These are phyloP conservation scores for Centrapalus pauciflorus DNA, from an alignment of 129 eudicot genomes.

Conservation along the genomic window DNA sequence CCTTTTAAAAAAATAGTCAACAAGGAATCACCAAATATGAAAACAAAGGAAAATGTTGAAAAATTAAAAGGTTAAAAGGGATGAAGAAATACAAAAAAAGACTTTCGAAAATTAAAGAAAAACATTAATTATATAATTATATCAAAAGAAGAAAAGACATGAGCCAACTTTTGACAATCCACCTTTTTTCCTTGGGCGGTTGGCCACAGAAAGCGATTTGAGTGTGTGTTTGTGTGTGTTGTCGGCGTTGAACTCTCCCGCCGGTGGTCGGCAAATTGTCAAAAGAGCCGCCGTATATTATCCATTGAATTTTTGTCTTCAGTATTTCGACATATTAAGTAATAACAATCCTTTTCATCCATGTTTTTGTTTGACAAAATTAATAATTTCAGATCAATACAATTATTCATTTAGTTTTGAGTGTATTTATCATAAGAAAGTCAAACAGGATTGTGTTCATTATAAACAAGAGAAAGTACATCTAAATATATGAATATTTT, in stretches of 20 bases:
- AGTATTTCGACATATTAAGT: background rate
- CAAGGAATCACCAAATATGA: constrained; percentile 4
- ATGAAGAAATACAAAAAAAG: background rate
- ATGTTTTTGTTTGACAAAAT: background rate
- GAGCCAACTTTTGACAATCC: constrained; percentile 15
- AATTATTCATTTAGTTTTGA: too few relatives aligned
- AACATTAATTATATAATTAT: background rate
- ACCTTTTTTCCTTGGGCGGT: constrained; percentile 30
- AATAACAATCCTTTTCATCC: background rate
- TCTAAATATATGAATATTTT: too few relatives aligned
- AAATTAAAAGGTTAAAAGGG: background rate
- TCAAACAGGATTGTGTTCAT: too few relatives aligned
- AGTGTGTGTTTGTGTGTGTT: constrained; percentile 19
- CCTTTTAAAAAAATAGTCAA: background rate
- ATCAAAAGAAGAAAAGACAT: constrained; percentile 13
- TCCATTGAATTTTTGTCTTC: background rate
- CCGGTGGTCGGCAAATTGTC: constrained; percentile 19
- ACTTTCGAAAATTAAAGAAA: constrained; percentile 1
- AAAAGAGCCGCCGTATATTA: constrained; percentile 1
- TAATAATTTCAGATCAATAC: too few relatives aligned
- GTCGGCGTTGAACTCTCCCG: constrained; percentile 4
- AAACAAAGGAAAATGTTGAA: background rate
- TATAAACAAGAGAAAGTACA: too few relatives aligned
- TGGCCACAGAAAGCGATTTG: constrained; percentile 15
- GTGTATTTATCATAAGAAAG: too few relatives aligned